Conservation (phyloP, 306 rosid species). For the Calophaca sinica region DNA sequence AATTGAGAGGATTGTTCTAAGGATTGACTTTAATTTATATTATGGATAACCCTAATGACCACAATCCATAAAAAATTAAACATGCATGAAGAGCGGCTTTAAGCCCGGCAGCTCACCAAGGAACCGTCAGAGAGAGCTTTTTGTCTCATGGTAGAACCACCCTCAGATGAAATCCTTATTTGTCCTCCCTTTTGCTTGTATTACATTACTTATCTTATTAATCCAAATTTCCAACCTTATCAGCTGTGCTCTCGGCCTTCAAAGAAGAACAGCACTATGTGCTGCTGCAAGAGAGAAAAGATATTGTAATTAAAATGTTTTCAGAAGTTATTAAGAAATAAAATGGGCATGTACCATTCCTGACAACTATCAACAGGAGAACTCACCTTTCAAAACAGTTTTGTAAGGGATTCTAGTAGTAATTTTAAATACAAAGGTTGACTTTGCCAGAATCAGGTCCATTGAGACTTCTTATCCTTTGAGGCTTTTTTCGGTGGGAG, state of each 20-base stretch:
- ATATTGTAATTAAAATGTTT: conserved; percentile 20
- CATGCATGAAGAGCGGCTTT: background rate
- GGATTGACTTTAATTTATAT: background rate
- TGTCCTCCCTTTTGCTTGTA: conserved; percentile 87
- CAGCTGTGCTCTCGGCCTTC: conserved; percentile 86
- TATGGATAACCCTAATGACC: conserved; percentile 29
- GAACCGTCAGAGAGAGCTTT: conserved; percentile 97
- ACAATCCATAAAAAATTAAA: conserved; percentile 3
- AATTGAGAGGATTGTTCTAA: background rate
- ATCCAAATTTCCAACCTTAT: conserved; percentile 92
- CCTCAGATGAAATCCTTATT: conserved; percentile 66
- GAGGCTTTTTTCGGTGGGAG: conserved; percentile 82
- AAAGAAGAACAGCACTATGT: conserved; percentile 79
- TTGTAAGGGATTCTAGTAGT: conserved; percentile 89
- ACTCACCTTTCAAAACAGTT: conserved; percentile 86
- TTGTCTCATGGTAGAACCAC: conserved; percentile 76
- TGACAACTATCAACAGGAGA: conserved; percentile 18
- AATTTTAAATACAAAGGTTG: conserved; percentile 82
- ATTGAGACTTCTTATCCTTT: conserved; percentile 87
- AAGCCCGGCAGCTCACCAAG: conserved; percentile 65
- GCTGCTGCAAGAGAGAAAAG: conserved; percentile 67
- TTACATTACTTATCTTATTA: conserved; percentile 77
- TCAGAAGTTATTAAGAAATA: background rate
- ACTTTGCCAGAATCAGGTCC: conserved; percentile 81
- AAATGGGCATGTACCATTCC: conserved; percentile 6